These are phyloP conservation scores for Xylariaceae sp. DNA, from an alignment of 2,329 filamentous ascomycete species.

Conservation along the genomic window DNA sequence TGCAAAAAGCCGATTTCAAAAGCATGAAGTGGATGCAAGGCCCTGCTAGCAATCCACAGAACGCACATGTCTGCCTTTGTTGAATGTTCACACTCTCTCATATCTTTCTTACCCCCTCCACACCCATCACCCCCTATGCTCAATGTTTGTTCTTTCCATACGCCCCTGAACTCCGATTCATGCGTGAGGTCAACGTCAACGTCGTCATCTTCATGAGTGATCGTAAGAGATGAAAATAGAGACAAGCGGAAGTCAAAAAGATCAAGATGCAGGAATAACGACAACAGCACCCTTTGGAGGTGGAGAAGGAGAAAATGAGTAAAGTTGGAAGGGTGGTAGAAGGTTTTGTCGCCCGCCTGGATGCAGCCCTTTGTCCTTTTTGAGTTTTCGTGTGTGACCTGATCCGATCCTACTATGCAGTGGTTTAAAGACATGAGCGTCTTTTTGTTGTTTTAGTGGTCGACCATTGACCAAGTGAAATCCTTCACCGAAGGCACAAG, in stretches of 20 bases:
- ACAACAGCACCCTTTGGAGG: constrained; percentile 2
- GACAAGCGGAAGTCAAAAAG: neutral
- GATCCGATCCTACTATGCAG: neutral
- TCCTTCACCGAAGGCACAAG: no score
- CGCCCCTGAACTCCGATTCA: neutral
- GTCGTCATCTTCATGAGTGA: constrained; percentile 3
- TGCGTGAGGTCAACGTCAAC: neutral
- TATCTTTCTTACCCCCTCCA: neutral
- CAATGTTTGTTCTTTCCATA: neutral
- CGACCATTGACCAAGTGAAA: no score
- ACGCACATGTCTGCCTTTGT: neutral
- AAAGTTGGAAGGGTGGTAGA: no score
- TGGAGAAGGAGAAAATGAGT: neutral
- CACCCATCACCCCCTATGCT: neutral
- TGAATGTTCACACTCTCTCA: neutral
- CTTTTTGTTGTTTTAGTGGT: no score
- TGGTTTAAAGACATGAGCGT: no score
- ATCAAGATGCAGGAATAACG: neutral
- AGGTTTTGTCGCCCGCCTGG: no score
- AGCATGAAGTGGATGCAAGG: constrained; percentile 1
- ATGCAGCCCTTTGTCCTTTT: no score
- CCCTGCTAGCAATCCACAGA: neutral
- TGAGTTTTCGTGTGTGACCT: neutral
- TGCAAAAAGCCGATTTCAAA: no score
- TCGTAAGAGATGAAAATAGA: neutral